Base-by-base conservation (phyloP, 1,284 basidiomycete genomes). In the Mycena citricolor region DNA sequence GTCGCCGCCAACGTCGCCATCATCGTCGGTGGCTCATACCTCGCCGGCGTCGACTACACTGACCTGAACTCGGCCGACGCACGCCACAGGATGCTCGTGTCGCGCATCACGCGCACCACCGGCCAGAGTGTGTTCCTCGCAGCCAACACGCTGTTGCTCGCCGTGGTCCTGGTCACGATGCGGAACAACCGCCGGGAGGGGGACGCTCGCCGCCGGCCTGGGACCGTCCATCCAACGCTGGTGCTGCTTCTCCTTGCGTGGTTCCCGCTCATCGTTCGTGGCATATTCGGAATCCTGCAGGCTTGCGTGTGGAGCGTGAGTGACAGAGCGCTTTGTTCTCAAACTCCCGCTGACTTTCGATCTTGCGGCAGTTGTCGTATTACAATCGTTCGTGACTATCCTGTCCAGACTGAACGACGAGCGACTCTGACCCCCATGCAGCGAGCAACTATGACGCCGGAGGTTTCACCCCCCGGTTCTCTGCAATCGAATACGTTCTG, bases 401-500 rank as follows among this genome's bases (percentile, higher is more conserved):
- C 23, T 51, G 55, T 40, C 46, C 32, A 19, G 38, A 44, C 8
- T 59, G n/a, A n/a, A n/a, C n/a, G n/a, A n/a, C 56, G 10, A 38
- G n/a, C n/a, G n/a, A n/a, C n/a, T n/a, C n/a, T n/a, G n/a, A n/a
- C n/a, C 57, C 58, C 25, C 57, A 58, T 45, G 46, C 48, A 47
- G 54, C 57, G 1, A 51, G 52, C 4, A 65, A 64, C 37, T 65
- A 65, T 35, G 51, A 42, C 4, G 39, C 41, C 5, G 31, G 48
- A 17, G 63, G 63, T 12, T 55, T 64, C 32, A 59, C 51, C 11
- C 38, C 56, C 8, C 35, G 51, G 3, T 65, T 62, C 39, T 58
- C 61, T 11, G 56, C 58, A 10, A 60, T 59, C 42, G 63, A 65
- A 45, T 65, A 64, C 34, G 45, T 62, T 8, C 53, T 65, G 31